Percentiles rank a stretch among this genome's conserved stretches.
These are phyloP conservation scores for Microcyclospora pomicola DNA, from an alignment of 2,329 filamentous ascomycete genomes.

Conservation along the genomic window DNA sequence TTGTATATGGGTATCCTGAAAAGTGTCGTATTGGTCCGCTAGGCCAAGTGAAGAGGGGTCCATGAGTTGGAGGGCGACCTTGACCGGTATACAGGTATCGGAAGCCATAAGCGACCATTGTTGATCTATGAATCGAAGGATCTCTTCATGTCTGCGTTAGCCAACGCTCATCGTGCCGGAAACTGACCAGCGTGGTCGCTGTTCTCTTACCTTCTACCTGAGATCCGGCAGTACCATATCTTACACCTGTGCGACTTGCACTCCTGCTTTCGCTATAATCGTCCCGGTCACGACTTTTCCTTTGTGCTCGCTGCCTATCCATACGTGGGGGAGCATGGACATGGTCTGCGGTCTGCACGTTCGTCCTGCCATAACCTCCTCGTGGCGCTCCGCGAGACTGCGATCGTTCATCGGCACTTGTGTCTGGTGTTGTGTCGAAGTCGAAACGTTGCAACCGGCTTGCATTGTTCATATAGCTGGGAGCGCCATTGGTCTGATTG, in stretches of 20 bases:
- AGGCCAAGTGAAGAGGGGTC: slow-evolving; percentile 87
- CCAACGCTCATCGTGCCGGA: no score
- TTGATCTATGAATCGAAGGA: slow-evolving; percentile 69
- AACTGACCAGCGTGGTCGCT: not conserved
- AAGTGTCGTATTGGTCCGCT: slow-evolving; percentile 75
- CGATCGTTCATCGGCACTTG: slow-evolving; percentile 23
- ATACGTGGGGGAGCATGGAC: slow-evolving; percentile 24
- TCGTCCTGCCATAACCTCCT: slow-evolving; percentile 27
- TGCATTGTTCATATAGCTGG: slow-evolving; percentile 26
- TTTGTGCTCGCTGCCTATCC: slow-evolving; percentile 28
- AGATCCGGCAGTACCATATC: slow-evolving; percentile 26
- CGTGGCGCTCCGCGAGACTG: slow-evolving; percentile 21
- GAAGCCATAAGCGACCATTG: slow-evolving; percentile 90
- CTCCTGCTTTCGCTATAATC: slow-evolving; percentile 13
- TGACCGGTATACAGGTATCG: slow-evolving; percentile 79
- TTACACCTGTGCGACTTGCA: slow-evolving; percentile 11
- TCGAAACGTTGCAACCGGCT: slow-evolving; percentile 23
- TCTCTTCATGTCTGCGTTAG: slow-evolving; percentile 25
- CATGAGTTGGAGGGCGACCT: slow-evolving; percentile 87
- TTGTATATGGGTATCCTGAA: slow-evolving; percentile 69
- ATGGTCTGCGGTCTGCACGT: slow-evolving; percentile 7
- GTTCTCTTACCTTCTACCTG: slow-evolving; percentile 27
- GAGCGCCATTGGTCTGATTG: slow-evolving; percentile 9
- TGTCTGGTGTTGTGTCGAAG: slow-evolving; percentile 23
- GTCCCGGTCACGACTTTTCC: slow-evolving; percentile 27